These are phyloP conservation scores for Aspergillus fischeri DNA, from an alignment of 2,329 filamentous ascomycete species.

Conservation along the genomic window DNA sequence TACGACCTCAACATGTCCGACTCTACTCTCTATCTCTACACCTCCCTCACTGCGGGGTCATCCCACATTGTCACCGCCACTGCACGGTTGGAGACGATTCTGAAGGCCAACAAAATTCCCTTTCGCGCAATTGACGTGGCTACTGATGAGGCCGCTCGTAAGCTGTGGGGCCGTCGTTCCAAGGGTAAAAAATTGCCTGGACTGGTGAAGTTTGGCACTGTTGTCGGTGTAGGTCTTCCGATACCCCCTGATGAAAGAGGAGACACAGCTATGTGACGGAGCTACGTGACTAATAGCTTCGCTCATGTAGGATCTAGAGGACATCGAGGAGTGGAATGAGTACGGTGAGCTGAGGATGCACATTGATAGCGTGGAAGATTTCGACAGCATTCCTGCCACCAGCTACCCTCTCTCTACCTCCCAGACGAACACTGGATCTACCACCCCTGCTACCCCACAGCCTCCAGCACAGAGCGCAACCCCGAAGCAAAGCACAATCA, in stretches of 20 bases:
- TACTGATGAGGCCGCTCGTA: slow-evolving; percentile 81
- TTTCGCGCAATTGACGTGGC: slow-evolving; percentile 91
- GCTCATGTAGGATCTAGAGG: slow-evolving; percentile 69
- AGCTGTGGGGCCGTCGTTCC: slow-evolving; percentile 80
- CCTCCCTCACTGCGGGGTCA: slow-evolving; percentile 89
- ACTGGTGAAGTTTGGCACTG: slow-evolving; percentile 78
- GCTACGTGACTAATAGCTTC: slow-evolving; percentile 5
- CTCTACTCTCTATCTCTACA: slow-evolving; percentile 85
- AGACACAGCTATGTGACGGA: background rate
- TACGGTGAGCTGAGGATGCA: slow-evolving; percentile 91
- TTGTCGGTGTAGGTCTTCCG: slow-evolving; percentile 70
- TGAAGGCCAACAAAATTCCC: slow-evolving; percentile 88
- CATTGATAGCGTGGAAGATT: slow-evolving; percentile 50
- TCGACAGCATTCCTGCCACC: slow-evolving; percentile 29
- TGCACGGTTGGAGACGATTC: slow-evolving; percentile 89
- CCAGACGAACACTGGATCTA: slow-evolving; percentile 21
- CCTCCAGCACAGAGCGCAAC: slow-evolving; percentile 18
- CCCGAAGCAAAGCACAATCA: slow-evolving; percentile 35
- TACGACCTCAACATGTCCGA: slow-evolving; percentile 32
- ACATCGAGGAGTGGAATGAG: slow-evolving; percentile 99
- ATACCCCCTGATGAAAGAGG: background rate
- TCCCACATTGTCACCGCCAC: slow-evolving; percentile 96
- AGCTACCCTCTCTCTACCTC: slow-evolving; percentile 21
- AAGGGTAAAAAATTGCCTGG: slow-evolving; percentile 86
- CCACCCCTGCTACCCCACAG: slow-evolving; percentile 21